These are phyloP conservation scores for Yamadazyma philogaea DNA, from an alignment of 805 yeast species.

Conservation along the genomic window DNA sequence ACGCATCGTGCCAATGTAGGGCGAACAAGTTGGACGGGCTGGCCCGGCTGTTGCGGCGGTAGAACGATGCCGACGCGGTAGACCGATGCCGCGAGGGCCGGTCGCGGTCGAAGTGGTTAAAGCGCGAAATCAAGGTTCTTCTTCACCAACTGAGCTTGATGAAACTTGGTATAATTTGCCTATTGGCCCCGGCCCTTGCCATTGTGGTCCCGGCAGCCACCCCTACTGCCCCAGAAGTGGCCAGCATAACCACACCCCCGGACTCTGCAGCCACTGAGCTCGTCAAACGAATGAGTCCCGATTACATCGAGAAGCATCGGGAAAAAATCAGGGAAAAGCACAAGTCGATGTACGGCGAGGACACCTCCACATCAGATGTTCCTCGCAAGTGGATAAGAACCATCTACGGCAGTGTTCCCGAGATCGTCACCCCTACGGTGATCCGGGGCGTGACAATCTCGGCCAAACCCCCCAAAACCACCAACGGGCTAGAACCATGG, in stretches of 20 bases:
- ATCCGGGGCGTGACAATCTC: conserved; percentile 62
- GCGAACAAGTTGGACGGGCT: too few relatives aligned
- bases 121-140: background rate
- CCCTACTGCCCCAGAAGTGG: background rate
- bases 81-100: too few relatives aligned
- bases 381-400: conserved; percentile 75
- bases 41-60: too few relatives aligned
- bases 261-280: conserved; percentile 9
- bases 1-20: too few relatives aligned
- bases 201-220: background rate
- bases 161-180: background rate
- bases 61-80: too few relatives aligned
- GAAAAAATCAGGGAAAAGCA: conserved; percentile 9
- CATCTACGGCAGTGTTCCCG: conserved; percentile 51
- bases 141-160: background rate
- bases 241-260: conserved; percentile 1
- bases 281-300: conserved; percentile 13
- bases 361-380: conserved; percentile 12
- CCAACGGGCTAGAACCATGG: conserved; percentile 78
- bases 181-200: background rate
- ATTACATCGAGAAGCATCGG: conserved; percentile 10
- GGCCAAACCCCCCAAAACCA: conserved; percentile 67
- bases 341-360: conserved; percentile 6
- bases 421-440: conserved; percentile 62
- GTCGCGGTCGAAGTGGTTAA: background rate